Base-by-base conservation (phyloP, 495 filamentous ascomycete genomes). In the Lepidopterella palustris region DNA sequence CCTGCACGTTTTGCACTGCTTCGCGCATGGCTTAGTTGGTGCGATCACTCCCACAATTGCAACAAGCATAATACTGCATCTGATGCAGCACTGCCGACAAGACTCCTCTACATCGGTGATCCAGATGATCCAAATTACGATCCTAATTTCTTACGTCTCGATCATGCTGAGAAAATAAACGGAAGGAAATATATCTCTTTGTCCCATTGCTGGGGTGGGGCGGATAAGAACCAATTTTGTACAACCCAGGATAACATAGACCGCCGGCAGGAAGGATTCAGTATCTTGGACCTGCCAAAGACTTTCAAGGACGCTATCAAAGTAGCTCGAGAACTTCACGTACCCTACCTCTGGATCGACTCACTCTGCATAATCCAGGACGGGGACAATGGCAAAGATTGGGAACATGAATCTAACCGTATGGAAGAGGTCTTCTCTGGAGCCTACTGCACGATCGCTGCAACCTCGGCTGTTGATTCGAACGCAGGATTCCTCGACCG, bases 21-120 rank as follows among this genome's bases (percentile, higher is more conserved):
- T 51, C 57, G 57, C 27, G 47, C 57, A 60, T 60, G 57, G 57
- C 57, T 60, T 54, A 29, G 39, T 45, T 31, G 24, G 49, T 60
- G 48, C 31, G 57, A 60, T 18, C 3, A 45, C 5, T 47, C 20
- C 27, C 20, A 60, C 10, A 21, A 45, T 26, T 60, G 49, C 57
- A 45, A 60, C 15, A 15, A 24, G 49, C 23, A 23, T 31, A 10
- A 52, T 13, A 20, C 1, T 45, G 8, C 40, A 53, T 60, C 32
- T 18, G 47, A 60, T 3, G 13, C 6, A 60, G 31, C 35, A 23
- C 21, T 60, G 31, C 57, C 57, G 40, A 60, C 5, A 4, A 60
- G 57, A 32, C 48, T 60, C 26, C 57, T 60, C 27, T 40, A 54
- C 29, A 23, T 60, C 45, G 31, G 57, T 8, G 29, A 54, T 60